Evolutionary conservation across 78 protist species (phyloP).

Genomic region (Cyanophora paradoxa): DNA sequence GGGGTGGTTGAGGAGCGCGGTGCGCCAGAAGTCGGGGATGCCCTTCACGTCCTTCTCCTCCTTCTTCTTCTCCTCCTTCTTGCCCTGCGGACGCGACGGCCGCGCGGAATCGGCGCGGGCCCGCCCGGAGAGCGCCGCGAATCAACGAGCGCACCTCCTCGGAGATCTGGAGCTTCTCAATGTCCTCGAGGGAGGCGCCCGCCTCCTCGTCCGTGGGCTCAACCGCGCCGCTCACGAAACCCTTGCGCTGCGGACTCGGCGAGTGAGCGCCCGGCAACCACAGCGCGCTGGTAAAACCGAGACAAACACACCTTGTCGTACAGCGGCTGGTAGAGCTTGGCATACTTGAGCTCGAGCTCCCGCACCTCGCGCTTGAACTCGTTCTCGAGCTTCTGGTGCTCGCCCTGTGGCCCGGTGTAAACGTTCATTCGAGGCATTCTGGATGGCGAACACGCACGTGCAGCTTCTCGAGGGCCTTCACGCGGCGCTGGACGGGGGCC

Average conservation of each 20-base stretch:
- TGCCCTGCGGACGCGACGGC: too few species aligned
- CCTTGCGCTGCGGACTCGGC: too few species aligned
- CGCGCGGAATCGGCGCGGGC: background rate
- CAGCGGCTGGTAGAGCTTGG: background rate
- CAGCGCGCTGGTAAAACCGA: too few species aligned
- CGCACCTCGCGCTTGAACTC: slow-evolving; percentile 5
- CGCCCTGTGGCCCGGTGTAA: too few species aligned
- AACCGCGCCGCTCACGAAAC: background rate
- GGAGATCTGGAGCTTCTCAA: slow-evolving; percentile 4
- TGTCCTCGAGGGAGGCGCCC: background rate
- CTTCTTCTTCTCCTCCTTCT: background rate
- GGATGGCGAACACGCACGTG: background rate
- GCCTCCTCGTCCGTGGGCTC: background rate
- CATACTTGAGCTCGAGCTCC: slow-evolving; percentile 16
- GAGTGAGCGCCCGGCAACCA: too few species aligned
- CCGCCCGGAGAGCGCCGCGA: background rate
- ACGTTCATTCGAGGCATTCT: background rate
- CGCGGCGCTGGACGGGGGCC: slow-evolving; percentile 6
- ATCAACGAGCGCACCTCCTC: background rate
- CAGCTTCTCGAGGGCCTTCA: slow-evolving; percentile 16
- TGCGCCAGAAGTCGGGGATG: slow-evolving; percentile 53
- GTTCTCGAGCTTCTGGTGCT: background rate
- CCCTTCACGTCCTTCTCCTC: slow-evolving; percentile 19
- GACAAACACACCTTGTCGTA: background rate
- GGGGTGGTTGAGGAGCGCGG: slow-evolving; percentile 27